phyloP scores from a whole-genome alignment of 345 rosid genomes.

The Aethionema arabicum region DNA sequence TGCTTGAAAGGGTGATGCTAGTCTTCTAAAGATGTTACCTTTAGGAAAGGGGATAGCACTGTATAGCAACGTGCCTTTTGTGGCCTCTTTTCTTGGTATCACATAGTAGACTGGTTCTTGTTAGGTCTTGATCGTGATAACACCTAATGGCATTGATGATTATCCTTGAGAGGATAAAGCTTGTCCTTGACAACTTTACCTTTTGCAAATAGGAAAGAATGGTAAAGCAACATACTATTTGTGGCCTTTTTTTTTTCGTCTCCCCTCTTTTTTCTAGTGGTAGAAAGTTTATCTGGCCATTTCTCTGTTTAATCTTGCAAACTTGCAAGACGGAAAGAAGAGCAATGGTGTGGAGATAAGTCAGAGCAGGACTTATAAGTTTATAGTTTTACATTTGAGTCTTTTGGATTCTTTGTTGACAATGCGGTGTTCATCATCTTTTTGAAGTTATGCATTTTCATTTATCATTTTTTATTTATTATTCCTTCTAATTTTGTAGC shows the following conservation, averaged over 20 bases:
- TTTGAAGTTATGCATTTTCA: slow-evolving; percentile 15
- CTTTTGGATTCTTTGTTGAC: slow-evolving; percentile 19
- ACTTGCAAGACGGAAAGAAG: slow-evolving; percentile 7
- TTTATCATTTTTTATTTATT: slow-evolving; percentile 42
- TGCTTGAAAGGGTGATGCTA: slow-evolving; percentile 18
- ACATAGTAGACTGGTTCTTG: slow-evolving; percentile 10
- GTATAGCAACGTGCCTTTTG: too few species aligned
- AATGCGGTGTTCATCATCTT: slow-evolving; percentile 14
- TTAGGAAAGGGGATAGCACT: too few species aligned
- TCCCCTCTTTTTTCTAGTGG: not conserved
- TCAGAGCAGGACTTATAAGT: not conserved
- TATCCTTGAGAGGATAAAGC: slow-evolving; percentile 17
- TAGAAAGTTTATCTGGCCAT: slow-evolving; percentile 16
- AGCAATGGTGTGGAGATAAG: slow-evolving; percentile 7
- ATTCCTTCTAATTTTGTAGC: slow-evolving; percentile 66
- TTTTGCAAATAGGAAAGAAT: slow-evolving; percentile 8
- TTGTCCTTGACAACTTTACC: not conserved
- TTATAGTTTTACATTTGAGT: slow-evolving; percentile 16
- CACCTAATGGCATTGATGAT: not conserved
- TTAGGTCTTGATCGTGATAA: slow-evolving; percentile 16
- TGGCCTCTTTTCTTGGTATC: not conserved
- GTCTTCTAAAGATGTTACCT: not conserved
- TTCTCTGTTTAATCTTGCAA: slow-evolving; percentile 17
- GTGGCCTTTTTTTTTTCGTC: slow-evolving; percentile 10
- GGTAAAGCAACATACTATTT: slow-evolving; percentile 10